Evolutionary conservation across 805 yeast genomes (phyloP), one percentile per base, ranked within the genome.

Genomic region (Starmerella ratchasimensis): DNA sequence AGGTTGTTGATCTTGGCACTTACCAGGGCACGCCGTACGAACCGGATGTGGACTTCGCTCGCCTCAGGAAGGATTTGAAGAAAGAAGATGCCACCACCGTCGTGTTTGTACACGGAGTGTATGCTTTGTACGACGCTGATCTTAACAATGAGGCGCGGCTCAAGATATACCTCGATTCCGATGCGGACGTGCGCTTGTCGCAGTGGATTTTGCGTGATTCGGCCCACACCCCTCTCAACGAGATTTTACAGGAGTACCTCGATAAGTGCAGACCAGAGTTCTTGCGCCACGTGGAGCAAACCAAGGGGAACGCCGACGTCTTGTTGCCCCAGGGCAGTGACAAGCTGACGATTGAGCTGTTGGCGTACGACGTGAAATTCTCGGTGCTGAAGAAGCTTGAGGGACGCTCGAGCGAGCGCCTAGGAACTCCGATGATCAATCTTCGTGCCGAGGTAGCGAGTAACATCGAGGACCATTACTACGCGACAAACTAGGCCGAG

Each of bases 121-220:
- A 86, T 52, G 88, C 94, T 0, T 62, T 86, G 18, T 79, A 72
- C 51, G 76, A 81, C 53, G 59, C 61, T 31, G 62, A 61, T 15
- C 56, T 86, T 9, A 58, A 80, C 25, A 61, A 61, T 9, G 43
- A 68, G 51, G 75, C 86, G 0, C 64, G 72, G 1, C 62, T 84
- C 46, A 77, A 73, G 51, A 72, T 86, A 2, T 86, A 77, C 49
- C 65, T 86, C 13, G 90, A 81, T 47, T 70, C 83, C 44, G 96
- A 86, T 57, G 74, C 88, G 1, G 97, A 86, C 56, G 73, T 79
- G 4, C 61, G 95, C 38, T 61, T 86, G 28, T 75, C 82, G n/a
- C 69, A 93, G 46, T 73, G 90, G 79, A 76, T 61, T 18, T 36
- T 52, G 34, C 49, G 60, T 14, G 66, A 60, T 17, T 34, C 57